Evolutionary conservation across 1,284 basidiomycete species (phyloP), one percentile per base, ranked within the genome.

Genomic region (Grifola frondosa): DNA sequence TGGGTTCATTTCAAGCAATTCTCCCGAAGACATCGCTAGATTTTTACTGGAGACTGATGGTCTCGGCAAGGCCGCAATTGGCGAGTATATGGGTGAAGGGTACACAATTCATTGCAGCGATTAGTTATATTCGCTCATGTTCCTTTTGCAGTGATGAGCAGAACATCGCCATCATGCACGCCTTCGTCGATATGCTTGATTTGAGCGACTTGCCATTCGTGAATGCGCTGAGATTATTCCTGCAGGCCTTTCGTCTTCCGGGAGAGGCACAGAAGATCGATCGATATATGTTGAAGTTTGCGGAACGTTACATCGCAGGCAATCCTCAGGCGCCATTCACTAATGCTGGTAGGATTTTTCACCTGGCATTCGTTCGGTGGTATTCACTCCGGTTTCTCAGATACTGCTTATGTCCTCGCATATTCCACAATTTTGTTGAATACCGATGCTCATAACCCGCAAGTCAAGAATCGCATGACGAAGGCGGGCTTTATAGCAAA

Each of bases 251-350:
- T 79, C 86, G 95, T 44, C 77, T 98, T 19, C 95, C 95, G 3
- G 95, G 95, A 36, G 95, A 98, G 67, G 74, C 92, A 1, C 95
- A 98, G 66, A 97, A 97, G 71, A 97, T 98, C 55, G 95, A 98
- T 75, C 83, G 95, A n/a, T 97, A 84, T 69, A 95, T 98, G 91
- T 80, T 97, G 46, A 98, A 98, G 65, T 98, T 97, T 60, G 94
- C 95, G 5, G 94, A 97, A 60, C 79, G 93, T 17, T 98, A 93
- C 63, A 91, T 96, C 52, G 90, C 85, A 26, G 84, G 85, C 44
- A 97, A 97, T 63, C 67, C 81, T 0, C 77, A 84, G 52, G 88
- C 86, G 1, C 73, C 80, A 5, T 97, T 97, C 59, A 88, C 90
- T 44, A 88, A 88, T 58, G 88, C 86, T 52, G 87, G 87, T 87